Evolutionary conservation across 352 stramenopile genomes (phyloP), one percentile per base, ranked within the genome.

Genomic region (Saprolegnia diclina): DNA sequence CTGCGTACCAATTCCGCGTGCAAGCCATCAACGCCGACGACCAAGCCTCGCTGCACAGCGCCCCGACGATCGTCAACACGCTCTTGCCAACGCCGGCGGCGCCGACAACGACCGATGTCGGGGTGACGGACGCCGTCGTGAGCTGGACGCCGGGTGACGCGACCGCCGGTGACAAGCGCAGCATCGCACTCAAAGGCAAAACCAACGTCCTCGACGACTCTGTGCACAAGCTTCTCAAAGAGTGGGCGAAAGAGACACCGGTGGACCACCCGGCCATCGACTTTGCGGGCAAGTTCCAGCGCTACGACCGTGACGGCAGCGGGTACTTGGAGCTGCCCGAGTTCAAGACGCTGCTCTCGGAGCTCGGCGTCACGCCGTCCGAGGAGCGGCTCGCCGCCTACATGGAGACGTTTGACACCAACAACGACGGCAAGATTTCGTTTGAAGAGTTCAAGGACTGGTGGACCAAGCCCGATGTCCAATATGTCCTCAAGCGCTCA

Each of bases 1-100:
- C 75, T 18, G 89, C 85, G n/a, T 96, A 96, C 76, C 86, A 95
- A 66, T 97, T 96, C 53, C 83, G 89, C 7, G 87, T 97, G 14
- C 85, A 94, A 66, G 81, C 87, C 16, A 63, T 91, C 42, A 96
- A 95, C 65, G 81, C 83, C 24, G 87, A 95, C 21, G 83, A 83
- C 26, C 65, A 82, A 26, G 67, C 68, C 13, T 93, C 87, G 70
- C 76, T 88, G 10, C 78, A 92, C 64, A 94, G 88, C 53, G 78
- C 85, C 19, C 62, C 85, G 0, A 76, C 89, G 0, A 76, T 97
- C 4, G 82, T 96, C 21, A 93, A 96, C 73, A 97, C 91, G 14
- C 72, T 94, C 0, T 69, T 95, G 6, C 79, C 89, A 37, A 93
- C 88, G 1, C 89, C 90, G 5, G 46, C 72, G 6, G 50, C 83